A percentile compares a stretch with the other conserved stretches of the same genome.
Evolutionary conservation across 345 rosid species (phyloP).

Genomic region (Melastoma malabathricum): DNA sequence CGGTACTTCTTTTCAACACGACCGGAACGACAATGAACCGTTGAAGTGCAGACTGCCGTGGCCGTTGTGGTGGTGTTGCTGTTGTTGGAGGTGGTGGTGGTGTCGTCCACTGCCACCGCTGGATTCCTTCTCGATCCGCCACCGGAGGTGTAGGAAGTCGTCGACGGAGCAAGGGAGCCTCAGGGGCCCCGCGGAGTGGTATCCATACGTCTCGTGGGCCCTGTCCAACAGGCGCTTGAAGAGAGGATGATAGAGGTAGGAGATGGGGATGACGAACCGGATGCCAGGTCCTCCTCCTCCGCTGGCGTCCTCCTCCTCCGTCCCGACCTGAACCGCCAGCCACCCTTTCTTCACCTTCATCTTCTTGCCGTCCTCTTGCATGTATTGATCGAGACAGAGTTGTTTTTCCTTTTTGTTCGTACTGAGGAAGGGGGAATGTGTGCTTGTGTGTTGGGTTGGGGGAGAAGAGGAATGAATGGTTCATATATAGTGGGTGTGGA

Average conservation of each 20-base stretch:
- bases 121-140: slow-evolving; percentile 28
- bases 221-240: slow-evolving; percentile 25
- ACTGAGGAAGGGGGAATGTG: background rate
- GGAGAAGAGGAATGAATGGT: background rate
- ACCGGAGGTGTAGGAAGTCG: slow-evolving; percentile 28
- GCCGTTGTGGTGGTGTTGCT: slow-evolving; percentile 13
- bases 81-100: background rate
- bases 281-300: background rate
- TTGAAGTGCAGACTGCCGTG: slow-evolving; percentile 8
- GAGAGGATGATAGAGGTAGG: slow-evolving; percentile 38
- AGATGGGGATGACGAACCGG: slow-evolving; percentile 27
- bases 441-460: background rate
- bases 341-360: slow-evolving; percentile 43
- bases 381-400: background rate
- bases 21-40: slow-evolving; percentile 19
- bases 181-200: slow-evolving; percentile 25
- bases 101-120: background rate
- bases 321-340: slow-evolving; percentile 31
- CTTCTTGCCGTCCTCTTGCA: slow-evolving; percentile 15
- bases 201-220: slow-evolving; percentile 29
- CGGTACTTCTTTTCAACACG: slow-evolving; percentile 11
- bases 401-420: slow-evolving; percentile 1
- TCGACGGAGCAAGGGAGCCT: slow-evolving; percentile 34
- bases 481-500: too few relatives aligned
- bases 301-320: slow-evolving; percentile 21